Evolutionary conservation across 495 filamentous ascomycete species (phyloP), one percentile per base, ranked within the genome.

Genomic region (Xylaria intraflava): DNA sequence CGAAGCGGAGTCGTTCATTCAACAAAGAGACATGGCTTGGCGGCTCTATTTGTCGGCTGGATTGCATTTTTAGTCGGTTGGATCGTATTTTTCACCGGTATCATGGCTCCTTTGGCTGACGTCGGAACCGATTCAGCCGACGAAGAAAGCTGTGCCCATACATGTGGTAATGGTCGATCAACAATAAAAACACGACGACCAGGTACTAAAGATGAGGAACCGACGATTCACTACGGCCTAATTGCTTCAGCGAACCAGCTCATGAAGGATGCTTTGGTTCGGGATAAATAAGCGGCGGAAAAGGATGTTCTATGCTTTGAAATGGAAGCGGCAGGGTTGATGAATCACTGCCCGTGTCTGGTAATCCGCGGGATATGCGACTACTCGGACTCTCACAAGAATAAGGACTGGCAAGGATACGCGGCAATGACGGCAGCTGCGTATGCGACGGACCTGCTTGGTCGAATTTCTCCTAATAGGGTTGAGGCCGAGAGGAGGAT

Each of bases 221-320:
- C 53, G 9, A n/a, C n/a, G 7, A 44, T 70, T 12, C 67, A 74
- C 38, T 73, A 71, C 29, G 73, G 73, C 9, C 55, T 64, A 0
- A 69, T 77, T 35, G 73, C 72, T 6, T 75, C 71, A 0, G 66
- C 61, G 11, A 74, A 74, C 36, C 20, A 53, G n/a, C 46, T 74
- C 0, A 73, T 74, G 22, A 63, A 63, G 41, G 27, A 62, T 45
- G 60, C 60, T 1, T 2, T 36, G 0, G 7, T 49, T 19, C 43
- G 64, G 2, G 58, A 60, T 26, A 40, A 46, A 17, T 44, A 58
- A 3, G 20, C 33, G 14, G 30, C 3, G 6, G 54, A 55, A 11
- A 39, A 41, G 0, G 55, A 56, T n/a, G 60, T 73, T n/a, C 22
- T 69, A n/a, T 71, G 61, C 49, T 65, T 70, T 61, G 67, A 69